Conservation (phyloP, 805 yeast species). For the Saccharomycopsis capsularis region DNA sequence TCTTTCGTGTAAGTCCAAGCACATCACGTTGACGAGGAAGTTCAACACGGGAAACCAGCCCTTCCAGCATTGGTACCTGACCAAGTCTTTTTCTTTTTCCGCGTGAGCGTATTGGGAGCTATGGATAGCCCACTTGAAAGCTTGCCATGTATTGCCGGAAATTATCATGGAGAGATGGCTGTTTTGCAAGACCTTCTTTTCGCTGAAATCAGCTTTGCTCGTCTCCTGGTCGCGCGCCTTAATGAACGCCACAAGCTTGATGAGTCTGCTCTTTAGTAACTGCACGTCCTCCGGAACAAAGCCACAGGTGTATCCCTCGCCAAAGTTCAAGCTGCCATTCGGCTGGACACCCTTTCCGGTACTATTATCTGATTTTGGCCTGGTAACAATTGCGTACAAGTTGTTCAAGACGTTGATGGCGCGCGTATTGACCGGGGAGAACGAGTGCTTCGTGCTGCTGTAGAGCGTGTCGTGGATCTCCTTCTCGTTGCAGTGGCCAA, state of each 20-base stretch:
- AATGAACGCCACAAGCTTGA: background rate
- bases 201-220: background rate
- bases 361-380: no score
- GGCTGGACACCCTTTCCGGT: background rate
- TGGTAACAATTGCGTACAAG: background rate
- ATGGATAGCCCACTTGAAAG: conserved; percentile 3
- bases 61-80: conserved; percentile 6
- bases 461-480: background rate
- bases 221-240: background rate
- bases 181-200: background rate
- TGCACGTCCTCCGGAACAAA: background rate
- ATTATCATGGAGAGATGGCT: background rate
- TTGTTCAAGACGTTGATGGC: background rate
- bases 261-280: background rate
- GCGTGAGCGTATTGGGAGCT: background rate
- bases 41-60: conserved; percentile 2
- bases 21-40: conserved; percentile 1
- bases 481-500: background rate
- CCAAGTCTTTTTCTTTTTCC: background rate
- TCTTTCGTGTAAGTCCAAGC: background rate
- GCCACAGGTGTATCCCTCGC: background rate
- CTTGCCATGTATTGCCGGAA: background rate
- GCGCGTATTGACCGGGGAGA: conserved; percentile 1
- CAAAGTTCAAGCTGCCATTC: background rate
- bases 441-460: background rate